Evolutionary conservation across 148 eudicot species (phyloP), one percentile per base, ranked within the genome.

Genomic region (Chenopodium album): DNA sequence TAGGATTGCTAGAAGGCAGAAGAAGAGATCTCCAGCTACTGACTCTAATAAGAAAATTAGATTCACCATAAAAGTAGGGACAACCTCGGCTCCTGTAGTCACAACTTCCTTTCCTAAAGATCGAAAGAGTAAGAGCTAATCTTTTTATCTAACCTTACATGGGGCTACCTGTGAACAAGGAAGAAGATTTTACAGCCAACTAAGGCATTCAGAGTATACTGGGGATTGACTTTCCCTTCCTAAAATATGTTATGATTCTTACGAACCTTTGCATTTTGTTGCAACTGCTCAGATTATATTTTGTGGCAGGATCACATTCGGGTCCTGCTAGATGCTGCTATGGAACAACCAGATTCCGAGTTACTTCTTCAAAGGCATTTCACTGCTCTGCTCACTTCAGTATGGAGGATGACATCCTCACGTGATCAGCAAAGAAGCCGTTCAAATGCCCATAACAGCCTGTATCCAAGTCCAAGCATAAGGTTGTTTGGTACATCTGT

Each of bases 291-390:
- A 71, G 10, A 44, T 65, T 26, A 13, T 63, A 31, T 82, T 73
- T 80, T 70, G 79, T 85, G 76, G 74, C 82, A 96, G 99, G 99
- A 97, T 80, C 90, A 97, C 84, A 81, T 94, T 72, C 90, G 88
- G 76, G 81, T 86, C 76, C 90, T 97, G 84, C 86, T 94, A 86
- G 97, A 87, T 88, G 87, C 87, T 86, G 94, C 90, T 31, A 89
- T 91, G 85, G 93, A 91, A 77, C 85, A 89, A 73, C 94, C 95
- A 37, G 99, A 92, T 84, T 83, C 88, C 70, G 99, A 92, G 86
- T 86, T 89, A 56, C 98, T 94, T 78, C 86, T 94, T 85, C 99
- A 94, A 79, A 88, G 85, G 80, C 99, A 97, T 86, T 97, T 97
- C 84, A 90, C 90, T 83, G 85, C 92, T 54, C 77, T 97, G 78